Conservation (phyloP, 495 filamentous ascomycete species). For the Bacidia gigantensis region DNA sequence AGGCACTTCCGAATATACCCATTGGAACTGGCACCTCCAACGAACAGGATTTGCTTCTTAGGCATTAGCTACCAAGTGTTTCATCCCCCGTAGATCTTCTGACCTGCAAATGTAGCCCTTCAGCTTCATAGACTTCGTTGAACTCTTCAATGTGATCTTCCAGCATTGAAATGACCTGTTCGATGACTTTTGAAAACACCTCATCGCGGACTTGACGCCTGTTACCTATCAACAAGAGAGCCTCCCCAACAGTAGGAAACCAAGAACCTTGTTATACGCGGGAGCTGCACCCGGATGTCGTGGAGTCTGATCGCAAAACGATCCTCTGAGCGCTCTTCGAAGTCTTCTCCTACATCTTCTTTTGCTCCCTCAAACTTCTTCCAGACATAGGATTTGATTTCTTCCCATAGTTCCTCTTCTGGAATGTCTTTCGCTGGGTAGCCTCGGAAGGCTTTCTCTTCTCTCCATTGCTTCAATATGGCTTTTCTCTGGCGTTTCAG, state of each 20-base stretch:
- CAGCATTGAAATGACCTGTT: neutral
- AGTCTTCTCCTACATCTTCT: neutral
- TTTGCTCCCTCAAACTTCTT: neutral
- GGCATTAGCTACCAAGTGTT: no score
- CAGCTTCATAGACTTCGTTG: neutral
- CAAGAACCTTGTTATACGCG: neutral
- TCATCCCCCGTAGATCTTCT: no score
- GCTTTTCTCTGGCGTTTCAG: neutral
- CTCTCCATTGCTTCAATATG: neutral
- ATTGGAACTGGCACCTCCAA: neutral
- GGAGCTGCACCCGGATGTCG: neutral
- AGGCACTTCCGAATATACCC: neutral
- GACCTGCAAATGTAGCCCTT: neutral
- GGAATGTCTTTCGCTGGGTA: neutral
- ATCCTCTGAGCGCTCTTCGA: neutral
- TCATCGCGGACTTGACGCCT: neutral
- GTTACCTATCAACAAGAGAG: neutral
- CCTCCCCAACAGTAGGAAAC: neutral
- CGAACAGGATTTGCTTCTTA: neutral
- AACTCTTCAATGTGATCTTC: neutral
- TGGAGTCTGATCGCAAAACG: neutral
- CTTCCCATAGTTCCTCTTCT: neutral
- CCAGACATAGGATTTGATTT: neutral
- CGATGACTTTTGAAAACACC: neutral
- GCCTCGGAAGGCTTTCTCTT: neutral